Evolutionary conservation across 2,329 filamentous ascomycete genomes (phyloP), one percentile per base, ranked within the genome.

Genomic region (Aspergillus thermomutatus): DNA sequence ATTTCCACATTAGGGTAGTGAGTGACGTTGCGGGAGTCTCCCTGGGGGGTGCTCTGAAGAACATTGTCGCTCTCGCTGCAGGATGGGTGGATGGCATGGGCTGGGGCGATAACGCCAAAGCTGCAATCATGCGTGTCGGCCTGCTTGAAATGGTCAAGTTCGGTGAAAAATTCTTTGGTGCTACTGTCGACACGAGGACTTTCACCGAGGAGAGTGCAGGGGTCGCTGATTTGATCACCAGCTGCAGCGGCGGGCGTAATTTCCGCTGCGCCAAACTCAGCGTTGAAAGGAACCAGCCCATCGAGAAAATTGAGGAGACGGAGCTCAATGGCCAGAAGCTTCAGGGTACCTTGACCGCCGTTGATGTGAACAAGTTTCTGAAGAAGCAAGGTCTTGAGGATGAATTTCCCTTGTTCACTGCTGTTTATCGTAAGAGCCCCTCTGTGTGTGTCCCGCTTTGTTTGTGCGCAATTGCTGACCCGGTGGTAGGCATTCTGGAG

Each of bases 41-140:
- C 4, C 87, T 99, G 34, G 89, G 92, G 46, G 94, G 94, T 59
- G 94, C 94, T 0, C 80, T 99, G 65, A 99, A 99, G 82, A 99
- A 99, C 80, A 88, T 99, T 63, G 91, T 99, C 54, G 94, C 94
- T 4, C 80, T 99, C 19, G 93, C 92, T 4, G 92, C 94, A 31
- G 94, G 94, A 56, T 99, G 96, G 75, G 92, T 97, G 47, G 91
- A 96, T 63, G 94, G 94, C 37, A 85, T 93, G 60, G 93, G 93
- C 63, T 99, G 94, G 93, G 94, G 94, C 69, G 92, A 97, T 80
- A 99, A 97, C 66, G 93, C 93, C 64, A 97, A 99, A 80, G 92
- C 94, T n/a, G 94, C 94, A 48, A 88, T 99, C 59, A 97, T 99
- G 91, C 90, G 94, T 45, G 89, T 97, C 21, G 94, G 94, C 7